phyloP scores from a whole-genome alignment of 805 yeast species.

The Sugiyamaella boreocaroliniensis region DNA sequence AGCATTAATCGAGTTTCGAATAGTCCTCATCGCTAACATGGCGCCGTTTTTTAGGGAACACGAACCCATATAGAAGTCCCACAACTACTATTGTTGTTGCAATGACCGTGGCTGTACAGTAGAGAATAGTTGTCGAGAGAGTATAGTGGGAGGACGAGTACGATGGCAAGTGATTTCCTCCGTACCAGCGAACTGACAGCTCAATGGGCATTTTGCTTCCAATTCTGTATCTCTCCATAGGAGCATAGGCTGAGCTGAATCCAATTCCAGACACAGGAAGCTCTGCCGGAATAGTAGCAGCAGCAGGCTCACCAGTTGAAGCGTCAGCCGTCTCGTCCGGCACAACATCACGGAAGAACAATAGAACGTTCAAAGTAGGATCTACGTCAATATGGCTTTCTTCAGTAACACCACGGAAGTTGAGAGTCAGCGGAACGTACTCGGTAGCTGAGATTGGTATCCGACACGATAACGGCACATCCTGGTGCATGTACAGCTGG shows the following conservation, averaged over 20 bases:
- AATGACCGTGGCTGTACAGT: slow-evolving; percentile 18
- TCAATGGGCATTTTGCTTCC: slow-evolving; percentile 55
- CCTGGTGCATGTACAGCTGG: slow-evolving; percentile 71
- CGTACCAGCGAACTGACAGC: slow-evolving; percentile 54
- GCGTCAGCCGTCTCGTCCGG: background rate
- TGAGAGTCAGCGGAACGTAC: slow-evolving; percentile 19
- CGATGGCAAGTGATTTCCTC: slow-evolving; percentile 11
- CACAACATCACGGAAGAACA: slow-evolving; percentile 1
- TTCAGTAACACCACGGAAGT: slow-evolving; percentile 13
- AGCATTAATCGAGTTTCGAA: slow-evolving; percentile 8
- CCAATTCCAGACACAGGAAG: slow-evolving; percentile 47
- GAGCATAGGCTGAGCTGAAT: slow-evolving; percentile 55
- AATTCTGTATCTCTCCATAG: slow-evolving; percentile 51
- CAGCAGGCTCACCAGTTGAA: background rate
- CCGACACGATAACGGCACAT: slow-evolving; percentile 66
- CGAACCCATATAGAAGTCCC: slow-evolving; percentile 16
- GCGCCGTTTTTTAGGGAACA: slow-evolving; percentile 19
- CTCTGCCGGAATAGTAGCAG: background rate
- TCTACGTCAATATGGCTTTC: slow-evolving; percentile 15
- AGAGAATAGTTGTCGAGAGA: slow-evolving; percentile 6
- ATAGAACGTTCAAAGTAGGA: slow-evolving; percentile 10
- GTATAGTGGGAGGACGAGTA: slow-evolving; percentile 13
- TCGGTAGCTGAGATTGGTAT: slow-evolving; percentile 48
- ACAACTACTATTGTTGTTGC: slow-evolving; percentile 16
- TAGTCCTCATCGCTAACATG: slow-evolving; percentile 1